phyloP scores from a whole-genome alignment of 2,329 filamentous ascomycete genomes.

The Chrysosporium keratinophilum region DNA sequence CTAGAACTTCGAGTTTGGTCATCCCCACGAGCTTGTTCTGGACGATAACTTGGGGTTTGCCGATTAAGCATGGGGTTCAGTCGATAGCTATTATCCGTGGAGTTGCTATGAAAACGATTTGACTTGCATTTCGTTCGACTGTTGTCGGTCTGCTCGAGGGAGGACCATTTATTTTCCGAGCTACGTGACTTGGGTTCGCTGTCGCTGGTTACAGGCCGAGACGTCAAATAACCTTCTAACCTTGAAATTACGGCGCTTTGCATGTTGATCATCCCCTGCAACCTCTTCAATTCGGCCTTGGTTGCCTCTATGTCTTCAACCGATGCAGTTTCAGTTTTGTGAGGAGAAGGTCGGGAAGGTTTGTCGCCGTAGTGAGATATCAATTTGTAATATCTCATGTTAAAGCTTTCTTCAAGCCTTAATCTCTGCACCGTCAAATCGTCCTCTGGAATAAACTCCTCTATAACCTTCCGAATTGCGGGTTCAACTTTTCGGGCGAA shows the following conservation, averaged over 20 bases:
- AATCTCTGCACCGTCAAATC: constrained; percentile 8
- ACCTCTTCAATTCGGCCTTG: constrained; percentile 2
- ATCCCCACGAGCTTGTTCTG: neutral
- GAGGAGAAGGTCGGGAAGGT: neutral
- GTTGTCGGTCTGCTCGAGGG: neutral
- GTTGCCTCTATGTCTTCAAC: constrained; percentile 4
- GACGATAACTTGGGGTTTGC: neutral
- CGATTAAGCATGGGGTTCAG: neutral
- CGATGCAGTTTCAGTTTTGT: neutral
- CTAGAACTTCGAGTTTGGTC: neutral
- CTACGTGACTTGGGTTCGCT: neutral
- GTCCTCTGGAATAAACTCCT: constrained; percentile 9
- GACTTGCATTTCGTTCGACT: neutral
- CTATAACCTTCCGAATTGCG: constrained; percentile 16
- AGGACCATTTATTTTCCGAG: neutral
- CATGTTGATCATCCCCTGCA: constrained; percentile 5
- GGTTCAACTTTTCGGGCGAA: constrained; percentile 27
- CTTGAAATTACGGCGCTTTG: constrained; percentile 6
- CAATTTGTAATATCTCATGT: constrained; percentile 11
- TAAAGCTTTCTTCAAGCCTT: constrained; percentile 8
- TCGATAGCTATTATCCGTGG: neutral
- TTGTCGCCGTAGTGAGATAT: constrained; percentile 1
- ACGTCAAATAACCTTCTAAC: constrained; percentile 1
- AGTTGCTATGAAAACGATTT: neutral
- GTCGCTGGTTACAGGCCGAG: neutral